Conservation (phyloP, 208 protist species). For the Porcisia hertigi region DNA sequence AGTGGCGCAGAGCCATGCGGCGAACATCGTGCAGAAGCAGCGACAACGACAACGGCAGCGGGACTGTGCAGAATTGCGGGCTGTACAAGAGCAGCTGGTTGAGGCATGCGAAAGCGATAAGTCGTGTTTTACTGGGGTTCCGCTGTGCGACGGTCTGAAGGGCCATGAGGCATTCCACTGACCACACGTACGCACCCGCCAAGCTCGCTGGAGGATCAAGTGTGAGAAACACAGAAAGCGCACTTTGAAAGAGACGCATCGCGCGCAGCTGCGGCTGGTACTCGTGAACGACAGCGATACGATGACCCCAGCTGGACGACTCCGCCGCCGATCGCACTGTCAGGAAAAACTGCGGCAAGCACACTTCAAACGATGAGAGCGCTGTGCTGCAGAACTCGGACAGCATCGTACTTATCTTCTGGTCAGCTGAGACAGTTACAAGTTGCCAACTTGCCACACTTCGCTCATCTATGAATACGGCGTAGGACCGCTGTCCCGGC, state of each 20-base stretch:
- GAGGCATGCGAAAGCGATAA: constrained; percentile 69
- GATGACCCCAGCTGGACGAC: constrained; percentile 84
- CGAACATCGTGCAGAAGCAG: constrained; percentile 34
- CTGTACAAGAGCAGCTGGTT: constrained; percentile 68
- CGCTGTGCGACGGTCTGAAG: constrained; percentile 38
- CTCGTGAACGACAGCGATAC: constrained; percentile 72
- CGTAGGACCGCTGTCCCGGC: constrained; percentile 48
- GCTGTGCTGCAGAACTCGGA: constrained; percentile 57
- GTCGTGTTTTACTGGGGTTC: constrained; percentile 78
- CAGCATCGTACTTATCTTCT: constrained; percentile 42
- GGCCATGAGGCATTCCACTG: constrained; percentile 52
- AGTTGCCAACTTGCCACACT: constrained; percentile 56
- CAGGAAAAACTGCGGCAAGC: constrained; percentile 64
- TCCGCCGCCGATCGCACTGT: constrained; percentile 59
- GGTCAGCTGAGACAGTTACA: constrained; percentile 68
- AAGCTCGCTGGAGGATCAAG: background rate
- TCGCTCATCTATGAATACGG: constrained; percentile 72
- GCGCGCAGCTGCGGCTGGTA: constrained; percentile 59
- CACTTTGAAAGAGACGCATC: constrained; percentile 54
- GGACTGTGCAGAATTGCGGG: constrained; percentile 38
- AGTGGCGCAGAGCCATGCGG: constrained; percentile 78
- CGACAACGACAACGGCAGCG: constrained; percentile 28
- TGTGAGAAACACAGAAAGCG: constrained; percentile 46
- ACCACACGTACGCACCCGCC: constrained; percentile 28
- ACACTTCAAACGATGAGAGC: constrained; percentile 51